Conservation (phyloP, 805 yeast species). For the Zygosaccharomyces kombuchaensis region DNA sequence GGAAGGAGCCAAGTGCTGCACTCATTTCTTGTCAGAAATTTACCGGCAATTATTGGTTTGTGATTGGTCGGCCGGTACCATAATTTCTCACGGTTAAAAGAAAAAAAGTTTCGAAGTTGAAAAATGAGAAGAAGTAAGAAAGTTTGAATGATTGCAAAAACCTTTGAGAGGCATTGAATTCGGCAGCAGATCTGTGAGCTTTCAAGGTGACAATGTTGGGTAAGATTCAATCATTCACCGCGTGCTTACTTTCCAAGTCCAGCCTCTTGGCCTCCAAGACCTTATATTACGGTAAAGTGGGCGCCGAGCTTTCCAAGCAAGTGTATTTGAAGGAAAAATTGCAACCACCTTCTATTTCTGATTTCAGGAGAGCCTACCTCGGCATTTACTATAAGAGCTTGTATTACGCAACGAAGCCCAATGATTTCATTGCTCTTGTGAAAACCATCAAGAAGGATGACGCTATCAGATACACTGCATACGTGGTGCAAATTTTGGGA, state of each 20-base stretch:
- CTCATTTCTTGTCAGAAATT: neutral
- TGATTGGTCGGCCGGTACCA: conserved; percentile 6
- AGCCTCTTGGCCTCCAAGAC: conserved; percentile 43
- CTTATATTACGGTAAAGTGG: conserved; percentile 71
- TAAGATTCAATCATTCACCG: conserved; percentile 28
- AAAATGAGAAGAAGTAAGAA: neutral
- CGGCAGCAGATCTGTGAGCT: neutral
- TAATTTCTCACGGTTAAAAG: conserved; percentile 3
- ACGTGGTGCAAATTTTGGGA: conserved; percentile 80
- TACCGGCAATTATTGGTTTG: conserved; percentile 5
- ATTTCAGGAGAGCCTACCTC: conserved; percentile 72
- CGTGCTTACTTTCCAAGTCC: conserved; percentile 29
- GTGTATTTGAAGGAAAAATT: conserved; percentile 89
- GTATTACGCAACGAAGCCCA: conserved; percentile 54
- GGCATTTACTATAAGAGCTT: conserved; percentile 45
- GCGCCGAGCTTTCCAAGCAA: conserved; percentile 47
- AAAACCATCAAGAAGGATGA: conserved; percentile 51
- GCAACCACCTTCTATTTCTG: conserved; percentile 80
- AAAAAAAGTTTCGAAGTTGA: neutral
- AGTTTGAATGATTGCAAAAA: neutral
- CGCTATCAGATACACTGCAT: conserved; percentile 63
- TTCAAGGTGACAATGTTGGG: conserved; percentile 21
- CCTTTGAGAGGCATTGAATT: neutral
- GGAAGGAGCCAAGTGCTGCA: no score
- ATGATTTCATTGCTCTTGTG: conserved; percentile 45